phyloP scores from a whole-genome alignment of 75 land plant species.

The Sequoia sempervirens region DNA sequence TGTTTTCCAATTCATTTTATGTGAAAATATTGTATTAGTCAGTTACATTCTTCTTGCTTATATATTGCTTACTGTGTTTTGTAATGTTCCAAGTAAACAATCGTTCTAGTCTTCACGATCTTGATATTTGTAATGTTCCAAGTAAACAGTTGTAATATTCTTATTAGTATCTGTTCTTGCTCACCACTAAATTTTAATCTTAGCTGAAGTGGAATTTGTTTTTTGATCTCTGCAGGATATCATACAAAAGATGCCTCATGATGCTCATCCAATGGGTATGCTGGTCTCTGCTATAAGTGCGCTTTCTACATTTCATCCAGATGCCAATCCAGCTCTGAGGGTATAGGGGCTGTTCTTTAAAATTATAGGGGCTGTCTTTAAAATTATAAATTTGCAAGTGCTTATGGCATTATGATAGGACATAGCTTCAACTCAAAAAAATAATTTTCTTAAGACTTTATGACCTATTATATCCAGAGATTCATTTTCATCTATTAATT shows the following conservation, averaged over 20 bases:
- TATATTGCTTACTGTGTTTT: background rate
- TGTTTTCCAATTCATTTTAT: background rate
- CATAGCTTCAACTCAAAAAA: background rate
- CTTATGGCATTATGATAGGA: background rate
- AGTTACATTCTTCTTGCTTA: background rate
- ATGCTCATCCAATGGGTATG: conserved; percentile 97
- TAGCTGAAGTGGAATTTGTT: background rate
- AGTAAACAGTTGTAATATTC: background rate
- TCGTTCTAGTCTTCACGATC: background rate
- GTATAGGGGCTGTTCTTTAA: conserved; percentile 34
- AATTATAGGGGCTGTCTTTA: no score
- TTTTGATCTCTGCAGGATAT: conserved; percentile 51
- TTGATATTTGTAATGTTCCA: background rate
- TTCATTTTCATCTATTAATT: background rate
- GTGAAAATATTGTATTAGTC: background rate
- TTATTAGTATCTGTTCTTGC: background rate
- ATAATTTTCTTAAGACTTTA: background rate
- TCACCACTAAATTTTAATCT: background rate
- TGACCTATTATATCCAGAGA: background rate
- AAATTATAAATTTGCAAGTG: background rate
- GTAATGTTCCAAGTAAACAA: background rate
- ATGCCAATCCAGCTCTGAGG: conserved; percentile 98
- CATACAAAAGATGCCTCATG: conserved; percentile 94
- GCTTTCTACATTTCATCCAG: conserved; percentile 91
- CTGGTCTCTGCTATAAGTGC: conserved; percentile 92